Conservation (phyloP, 2,329 filamentous ascomycete species). For the Blastomyces gilchristii region DNA sequence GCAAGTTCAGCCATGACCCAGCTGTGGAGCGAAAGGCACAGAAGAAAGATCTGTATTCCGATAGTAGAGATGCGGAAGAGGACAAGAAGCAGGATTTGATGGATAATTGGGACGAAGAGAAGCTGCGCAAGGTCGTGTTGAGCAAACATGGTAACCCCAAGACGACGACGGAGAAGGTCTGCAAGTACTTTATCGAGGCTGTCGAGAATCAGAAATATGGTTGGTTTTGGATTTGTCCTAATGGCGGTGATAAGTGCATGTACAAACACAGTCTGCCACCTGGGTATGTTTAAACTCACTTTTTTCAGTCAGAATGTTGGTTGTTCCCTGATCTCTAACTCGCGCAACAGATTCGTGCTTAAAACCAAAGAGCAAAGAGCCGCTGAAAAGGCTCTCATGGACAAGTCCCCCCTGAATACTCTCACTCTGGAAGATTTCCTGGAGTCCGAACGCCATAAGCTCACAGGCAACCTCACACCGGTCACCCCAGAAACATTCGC, state of each 20-base stretch:
- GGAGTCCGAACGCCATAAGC: constrained; percentile 90
- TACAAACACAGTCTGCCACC: constrained; percentile 92
- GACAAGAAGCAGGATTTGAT: constrained; percentile 82
- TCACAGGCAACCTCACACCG: constrained; percentile 81
- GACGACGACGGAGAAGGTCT: constrained; percentile 95
- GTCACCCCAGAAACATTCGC: constrained; percentile 88
- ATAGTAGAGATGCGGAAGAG: constrained; percentile 60
- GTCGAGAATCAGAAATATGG: constrained; percentile 98
- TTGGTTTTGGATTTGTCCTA: constrained; percentile 98
- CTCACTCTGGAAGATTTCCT: constrained; percentile 95
- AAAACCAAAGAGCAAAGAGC: constrained; percentile 97
- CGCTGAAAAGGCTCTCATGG: constrained; percentile 88
- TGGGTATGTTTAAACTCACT: constrained; percentile 54
- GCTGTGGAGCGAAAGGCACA: constrained; percentile 81
- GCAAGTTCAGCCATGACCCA: constrained; percentile 93
- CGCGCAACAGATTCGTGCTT: constrained; percentile 63
- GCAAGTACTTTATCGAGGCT: constrained; percentile 95
- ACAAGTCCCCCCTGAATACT: constrained; percentile 90
- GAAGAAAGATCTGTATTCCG: constrained; percentile 86
- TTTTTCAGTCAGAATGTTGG: constrained; percentile 2
- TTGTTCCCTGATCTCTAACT: constrained; percentile 11
- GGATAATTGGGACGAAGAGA: constrained; percentile 96
- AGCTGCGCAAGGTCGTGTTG: constrained; percentile 77
- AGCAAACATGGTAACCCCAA: constrained; percentile 96
- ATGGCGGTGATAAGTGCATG: constrained; percentile 95